phyloP scores from a whole-genome alignment of 495 filamentous ascomycete genomes.

The Annulohypoxylon moriforme region DNA sequence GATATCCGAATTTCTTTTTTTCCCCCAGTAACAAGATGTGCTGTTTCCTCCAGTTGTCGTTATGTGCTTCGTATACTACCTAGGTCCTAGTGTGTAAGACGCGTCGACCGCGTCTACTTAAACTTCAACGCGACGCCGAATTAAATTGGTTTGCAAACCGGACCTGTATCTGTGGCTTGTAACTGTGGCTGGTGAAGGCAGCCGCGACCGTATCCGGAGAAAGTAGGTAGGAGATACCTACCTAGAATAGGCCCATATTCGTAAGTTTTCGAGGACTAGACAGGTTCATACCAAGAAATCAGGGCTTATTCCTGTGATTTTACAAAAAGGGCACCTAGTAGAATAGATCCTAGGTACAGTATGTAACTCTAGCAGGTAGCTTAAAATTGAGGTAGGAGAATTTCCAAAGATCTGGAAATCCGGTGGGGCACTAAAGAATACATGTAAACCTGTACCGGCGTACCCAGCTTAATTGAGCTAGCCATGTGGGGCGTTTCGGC shows the following conservation, averaged over 20 bases:
- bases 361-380: too few species aligned
- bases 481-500: not conserved
- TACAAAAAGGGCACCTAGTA: too few species aligned
- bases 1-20: too few species aligned
- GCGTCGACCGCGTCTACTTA: slow-evolving; percentile 26
- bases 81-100: too few species aligned
- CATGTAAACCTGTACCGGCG: not conserved
- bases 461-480: not conserved
- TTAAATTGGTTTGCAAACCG: slow-evolving; percentile 27
- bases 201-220: too few species aligned
- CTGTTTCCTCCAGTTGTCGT: not conserved
- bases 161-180: slow-evolving; percentile 14
- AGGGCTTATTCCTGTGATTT: too few species aligned
- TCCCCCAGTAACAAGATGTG: too few species aligned
- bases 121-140: slow-evolving; percentile 22
- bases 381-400: slow-evolving; percentile 6
- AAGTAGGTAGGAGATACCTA: too few species aligned
- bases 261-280: not conserved
- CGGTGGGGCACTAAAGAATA: not conserved
- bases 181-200: slow-evolving; percentile 9
- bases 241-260: not conserved
- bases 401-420: slow-evolving; percentile 27
- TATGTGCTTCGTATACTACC: slow-evolving; percentile 2
- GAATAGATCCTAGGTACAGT: too few species aligned
- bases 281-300: too few species aligned